These are phyloP conservation scores for Acer saccharum DNA, from an alignment of 345 rosid genomes.

Conservation along the genomic window DNA sequence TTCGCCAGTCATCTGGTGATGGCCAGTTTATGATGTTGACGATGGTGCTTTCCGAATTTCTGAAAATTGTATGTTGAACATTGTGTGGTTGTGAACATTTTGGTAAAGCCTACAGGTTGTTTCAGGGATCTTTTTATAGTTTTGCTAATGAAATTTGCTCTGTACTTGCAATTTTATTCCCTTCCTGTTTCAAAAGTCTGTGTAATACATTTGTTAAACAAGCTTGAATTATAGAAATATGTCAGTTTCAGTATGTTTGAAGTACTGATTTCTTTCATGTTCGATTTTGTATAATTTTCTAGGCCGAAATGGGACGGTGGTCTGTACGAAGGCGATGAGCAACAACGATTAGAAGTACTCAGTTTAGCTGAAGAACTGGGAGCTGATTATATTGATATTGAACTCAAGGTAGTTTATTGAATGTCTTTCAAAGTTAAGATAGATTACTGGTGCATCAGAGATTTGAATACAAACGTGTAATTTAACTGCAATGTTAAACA, in stretches of 20 bases:
- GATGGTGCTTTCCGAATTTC: not conserved
- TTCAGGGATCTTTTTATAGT: not conserved
- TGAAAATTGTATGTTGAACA: not conserved
- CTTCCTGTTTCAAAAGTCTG: not conserved
- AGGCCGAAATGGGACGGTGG: constrained; percentile 65
- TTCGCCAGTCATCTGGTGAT: not conserved
- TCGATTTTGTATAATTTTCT: not conserved
- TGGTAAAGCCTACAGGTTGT: not conserved
- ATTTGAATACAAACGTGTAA: no score
- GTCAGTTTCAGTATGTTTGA: not conserved
- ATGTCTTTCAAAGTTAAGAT: no score
- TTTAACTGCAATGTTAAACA: no score
- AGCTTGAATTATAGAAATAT: not conserved
- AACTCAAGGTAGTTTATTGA: constrained; percentile 47
- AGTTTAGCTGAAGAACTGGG: constrained; percentile 46
- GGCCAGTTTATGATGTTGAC: not conserved
- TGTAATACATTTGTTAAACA: no score
- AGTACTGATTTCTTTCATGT: not conserved
- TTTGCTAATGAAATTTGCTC: not conserved
- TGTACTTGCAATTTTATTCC: not conserved
- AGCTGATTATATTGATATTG: constrained; percentile 61
- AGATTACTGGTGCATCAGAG: no score
- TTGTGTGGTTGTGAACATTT: not conserved
- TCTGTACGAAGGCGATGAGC: constrained; percentile 51
- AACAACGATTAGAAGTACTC: constrained; percentile 39